Conservation (phyloP, 75 land plant species). For the Cryptomeria japonica region DNA sequence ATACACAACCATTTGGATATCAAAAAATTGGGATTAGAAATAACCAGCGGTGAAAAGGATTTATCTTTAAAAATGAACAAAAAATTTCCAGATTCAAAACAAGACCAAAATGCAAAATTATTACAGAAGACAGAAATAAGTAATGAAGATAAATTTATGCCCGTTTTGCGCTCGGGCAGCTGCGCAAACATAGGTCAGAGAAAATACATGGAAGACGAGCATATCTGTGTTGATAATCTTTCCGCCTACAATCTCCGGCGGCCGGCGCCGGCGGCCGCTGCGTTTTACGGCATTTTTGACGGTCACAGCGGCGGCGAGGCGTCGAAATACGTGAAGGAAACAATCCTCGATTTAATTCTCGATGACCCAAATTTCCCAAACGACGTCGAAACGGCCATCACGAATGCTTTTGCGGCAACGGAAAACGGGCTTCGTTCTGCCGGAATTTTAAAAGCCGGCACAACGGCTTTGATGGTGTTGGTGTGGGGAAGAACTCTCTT, state of each 20-base stretch:
- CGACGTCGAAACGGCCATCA: slow-evolving; percentile 7
- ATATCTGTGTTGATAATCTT: slow-evolving; percentile 41
- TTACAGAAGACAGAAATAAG: too few species aligned
- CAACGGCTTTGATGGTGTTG: slow-evolving; percentile 67
- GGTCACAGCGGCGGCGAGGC: slow-evolving; percentile 83
- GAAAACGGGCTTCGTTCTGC: not conserved
- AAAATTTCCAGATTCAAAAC: too few species aligned
- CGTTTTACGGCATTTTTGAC: slow-evolving; percentile 88
- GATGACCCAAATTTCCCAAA: slow-evolving; percentile 60
- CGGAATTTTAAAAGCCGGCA: slow-evolving; percentile 38
- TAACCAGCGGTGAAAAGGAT: too few species aligned
- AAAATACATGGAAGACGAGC: slow-evolving; percentile 53
- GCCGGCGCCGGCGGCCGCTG: slow-evolving; percentile 25
- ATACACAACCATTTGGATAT: too few species aligned
- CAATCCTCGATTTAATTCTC: slow-evolving; percentile 61
- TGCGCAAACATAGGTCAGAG: slow-evolving; percentile 46
- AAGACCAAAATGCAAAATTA: too few species aligned
- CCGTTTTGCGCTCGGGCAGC: slow-evolving; percentile 60
- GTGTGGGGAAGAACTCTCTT: slow-evolving; percentile 54
- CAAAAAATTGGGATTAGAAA: too few species aligned
- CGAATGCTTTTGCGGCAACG: not conserved
- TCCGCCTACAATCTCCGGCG: not conserved
- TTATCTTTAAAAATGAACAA: too few species aligned
- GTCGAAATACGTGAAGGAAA: slow-evolving; percentile 52
- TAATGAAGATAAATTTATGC: not conserved